Evolutionary conservation across 1,284 basidiomycete species (phyloP), one percentile per base, ranked within the genome.

Genomic region (Cutaneotrichosporon sp.): DNA sequence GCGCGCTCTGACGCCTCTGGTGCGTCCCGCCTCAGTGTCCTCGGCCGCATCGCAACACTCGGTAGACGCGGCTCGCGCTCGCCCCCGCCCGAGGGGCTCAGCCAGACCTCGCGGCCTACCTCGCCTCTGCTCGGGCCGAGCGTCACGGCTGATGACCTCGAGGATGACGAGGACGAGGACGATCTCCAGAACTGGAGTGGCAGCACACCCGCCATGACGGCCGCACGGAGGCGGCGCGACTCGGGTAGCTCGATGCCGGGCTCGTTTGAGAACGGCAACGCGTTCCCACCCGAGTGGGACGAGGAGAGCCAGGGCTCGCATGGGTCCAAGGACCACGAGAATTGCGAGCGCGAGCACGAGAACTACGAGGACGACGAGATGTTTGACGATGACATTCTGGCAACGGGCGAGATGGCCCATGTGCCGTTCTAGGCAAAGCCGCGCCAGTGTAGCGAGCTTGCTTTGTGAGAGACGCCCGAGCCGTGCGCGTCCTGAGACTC

Each of bases 1-100:
- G 95, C 96, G 2, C 87, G 91, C 1, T 95, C 91, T 0, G 95
- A 97, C 72, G 87, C 86, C 1, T 90, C 89, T 0, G 88, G 87
- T 67, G 81, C 91, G 0, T 65, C 63, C 11, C 63, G 68, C 9
- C 82, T 94, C n/a, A 86, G 88, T 11, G 86, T 91, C 13, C 77
- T 96, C 30, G 85, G 91, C 51, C 91, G 91, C 73, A 91, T 94
- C 78, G 90, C 89, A 69, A 83, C 91, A 36, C 86, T 84, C 61
- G 81, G 86, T 68, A 21, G 55, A 11, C 67, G 65, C 56, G 56
- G 76, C 31, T 76, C 78, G 4, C 66, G 70, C 58, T 70, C 72
- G 55, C 69, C 77, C 18, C 51, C 73, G 0, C 70, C 75, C 7
- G 73, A 65, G n/a, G 55, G 64, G 2, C 61, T 57, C 13, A 59